Conservation (phyloP, 2,329 filamentous ascomycete genomes). For the Aspergillus tamarii region DNA sequence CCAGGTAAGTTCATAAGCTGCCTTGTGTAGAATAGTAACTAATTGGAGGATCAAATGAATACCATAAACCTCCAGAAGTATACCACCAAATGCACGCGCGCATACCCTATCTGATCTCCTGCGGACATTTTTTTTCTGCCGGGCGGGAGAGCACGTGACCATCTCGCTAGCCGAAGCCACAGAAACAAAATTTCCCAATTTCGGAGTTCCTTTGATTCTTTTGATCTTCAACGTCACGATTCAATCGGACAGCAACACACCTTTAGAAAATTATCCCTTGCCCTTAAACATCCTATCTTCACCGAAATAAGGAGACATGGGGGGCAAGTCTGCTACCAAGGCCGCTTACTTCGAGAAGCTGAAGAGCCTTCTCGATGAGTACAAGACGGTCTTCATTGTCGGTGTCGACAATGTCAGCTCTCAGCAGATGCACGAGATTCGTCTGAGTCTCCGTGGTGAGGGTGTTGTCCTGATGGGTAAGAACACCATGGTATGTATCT, state of each 20-base stretch:
- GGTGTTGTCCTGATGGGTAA: conserved; percentile 99
- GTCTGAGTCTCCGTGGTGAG: conserved; percentile 83
- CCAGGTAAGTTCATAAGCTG: background rate
- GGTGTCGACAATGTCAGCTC: conserved; percentile 99
- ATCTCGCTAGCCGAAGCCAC: conserved; percentile 45
- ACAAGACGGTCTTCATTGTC: conserved; percentile 98
- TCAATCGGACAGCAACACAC: conserved; percentile 29
- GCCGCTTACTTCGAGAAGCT: conserved; percentile 99
- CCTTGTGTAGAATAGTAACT: background rate
- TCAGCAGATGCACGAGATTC: conserved; percentile 99
- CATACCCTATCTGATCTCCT: background rate
- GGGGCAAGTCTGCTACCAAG: conserved; percentile 95
- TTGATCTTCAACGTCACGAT: conserved; percentile 30
- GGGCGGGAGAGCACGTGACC: conserved; percentile 31
- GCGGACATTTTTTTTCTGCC: conserved; percentile 3
- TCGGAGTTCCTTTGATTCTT: conserved; percentile 19
- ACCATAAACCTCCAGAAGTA: background rate
- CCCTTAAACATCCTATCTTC: conserved; percentile 99
- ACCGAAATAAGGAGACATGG: conserved; percentile 90
- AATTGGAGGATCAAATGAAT: background rate
- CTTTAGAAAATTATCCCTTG: conserved; percentile 58
- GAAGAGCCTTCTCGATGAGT: conserved; percentile 93
- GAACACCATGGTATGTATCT: conserved; percentile 90
- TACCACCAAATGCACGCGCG: background rate
- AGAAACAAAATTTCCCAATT: conserved; percentile 34